Conservation (phyloP, 371 early-diverging fungal species). For the Mucor indicus region DNA sequence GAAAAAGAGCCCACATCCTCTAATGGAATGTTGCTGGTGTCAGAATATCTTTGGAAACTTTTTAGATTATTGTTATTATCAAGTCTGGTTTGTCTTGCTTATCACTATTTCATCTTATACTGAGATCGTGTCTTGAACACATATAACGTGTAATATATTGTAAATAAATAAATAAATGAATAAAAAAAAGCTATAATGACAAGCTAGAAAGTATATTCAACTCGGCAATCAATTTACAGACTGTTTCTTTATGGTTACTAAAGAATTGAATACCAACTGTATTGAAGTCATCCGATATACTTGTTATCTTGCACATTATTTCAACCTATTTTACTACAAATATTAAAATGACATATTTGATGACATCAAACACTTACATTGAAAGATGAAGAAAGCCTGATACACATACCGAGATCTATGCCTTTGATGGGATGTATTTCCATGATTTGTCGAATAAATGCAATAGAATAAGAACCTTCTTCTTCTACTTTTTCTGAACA, state of each 20-base stretch:
- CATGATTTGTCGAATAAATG: slow-evolving; percentile 23
- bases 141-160: too few relatives aligned
- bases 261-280: slow-evolving; percentile 5
- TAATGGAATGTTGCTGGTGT: slow-evolving; percentile 14
- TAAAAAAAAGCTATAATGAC: too few relatives aligned
- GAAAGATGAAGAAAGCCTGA: slow-evolving; percentile 6
- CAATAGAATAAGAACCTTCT: slow-evolving; percentile 3
- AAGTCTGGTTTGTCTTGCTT: slow-evolving; percentile 36
- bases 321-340: slow-evolving; percentile 3
- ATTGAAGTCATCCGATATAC: slow-evolving; percentile 1
- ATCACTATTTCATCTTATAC: slow-evolving; percentile 36
- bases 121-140: too few relatives aligned
- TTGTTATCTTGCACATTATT: slow-evolving; percentile 5
- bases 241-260: not conserved
- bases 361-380: slow-evolving; percentile 7
- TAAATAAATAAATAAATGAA: too few relatives aligned
- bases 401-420: slow-evolving; percentile 13
- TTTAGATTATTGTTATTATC: slow-evolving; percentile 38
- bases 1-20: slow-evolving; percentile 2
- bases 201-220: not conserved
- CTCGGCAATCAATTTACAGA: not conserved
- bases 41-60: slow-evolving; percentile 42
- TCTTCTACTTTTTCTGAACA: not conserved
- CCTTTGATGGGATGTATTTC: slow-evolving; percentile 25
- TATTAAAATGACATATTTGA: not conserved